Evolutionary conservation across 2,329 filamentous ascomycete genomes (phyloP), one percentile per base, ranked within the genome.

Genomic region (Fusarium haematococcum): DNA sequence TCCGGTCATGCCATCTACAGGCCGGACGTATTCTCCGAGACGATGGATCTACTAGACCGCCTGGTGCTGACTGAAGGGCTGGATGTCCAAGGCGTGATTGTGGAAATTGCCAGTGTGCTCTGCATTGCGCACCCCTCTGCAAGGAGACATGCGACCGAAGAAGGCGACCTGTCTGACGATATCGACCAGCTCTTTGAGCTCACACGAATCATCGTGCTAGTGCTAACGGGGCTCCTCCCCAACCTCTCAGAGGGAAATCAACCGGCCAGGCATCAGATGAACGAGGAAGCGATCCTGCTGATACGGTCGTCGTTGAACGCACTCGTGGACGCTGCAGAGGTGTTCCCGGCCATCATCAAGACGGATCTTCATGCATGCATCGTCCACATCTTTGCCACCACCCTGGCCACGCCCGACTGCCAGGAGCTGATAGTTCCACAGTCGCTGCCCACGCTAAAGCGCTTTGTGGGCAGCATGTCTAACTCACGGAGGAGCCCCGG

Each of bases 161-260:
- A 95, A 62, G 92, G 92, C 18, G 93, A 97, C 81, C 86, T 99
- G 13, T 97, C 95, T 0, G 97, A 99, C 79, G 97, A 99, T 80
- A 98, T 99, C 72, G 97, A 99, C 80, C 97, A 99, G 83, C 88
- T 99, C 0, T 99, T 99, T 79, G 97, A 99, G 83, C 88, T 99
- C 56, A 99, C 97, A 0, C 91, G 97, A 73, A 98, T 98, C 80
- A 98, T 98, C 73, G 96, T 98, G 18, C 87, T 99, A 10, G 96
- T 98, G 2, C 88, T 99, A 32, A 93, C 95, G 0, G 95, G 95
- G 1, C 86, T 98, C 43, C 86, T 99, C 25, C 97, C 97, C 6
- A 97, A 96, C 70, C 86, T 97, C 6, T 90, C 90, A 6, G 93
- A 94, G 70, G 85, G 88, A 58, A 91, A 89, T 54, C 90, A 89